Conservation (phyloP, 2,329 filamentous ascomycete genomes). For the Westerdykella ornata region DNA sequence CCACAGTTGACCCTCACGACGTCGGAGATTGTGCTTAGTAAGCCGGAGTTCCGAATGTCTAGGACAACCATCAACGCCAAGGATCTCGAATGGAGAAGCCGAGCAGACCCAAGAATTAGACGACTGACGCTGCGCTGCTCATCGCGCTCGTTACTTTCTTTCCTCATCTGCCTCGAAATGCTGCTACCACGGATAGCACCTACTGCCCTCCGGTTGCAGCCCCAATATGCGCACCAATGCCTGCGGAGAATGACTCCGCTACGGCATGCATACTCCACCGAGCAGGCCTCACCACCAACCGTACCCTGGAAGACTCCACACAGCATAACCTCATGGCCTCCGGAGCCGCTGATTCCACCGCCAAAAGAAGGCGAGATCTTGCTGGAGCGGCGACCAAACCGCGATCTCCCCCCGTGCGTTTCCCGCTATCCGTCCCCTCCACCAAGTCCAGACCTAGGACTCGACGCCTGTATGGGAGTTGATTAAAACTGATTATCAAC, state of each 20-base stretch:
- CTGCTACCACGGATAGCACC: too few species aligned
- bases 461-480: too few species aligned
- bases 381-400: conserved; percentile 28
- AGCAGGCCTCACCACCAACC: conserved; percentile 14
- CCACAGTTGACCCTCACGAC: too few species aligned
- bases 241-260: conserved; percentile 16
- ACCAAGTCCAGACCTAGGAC: too few species aligned
- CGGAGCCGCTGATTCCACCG: conserved; percentile 32
- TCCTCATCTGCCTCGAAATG: too few species aligned
- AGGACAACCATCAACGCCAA: too few species aligned
- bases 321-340: conserved; percentile 31
- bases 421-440: not conserved
- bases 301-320: conserved; percentile 36
- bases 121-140: too few species aligned
- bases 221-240: conserved; percentile 17
- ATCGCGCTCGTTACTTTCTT: too few species aligned
- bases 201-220: conserved; percentile 14
- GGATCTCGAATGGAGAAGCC: too few species aligned
- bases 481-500: not conserved
- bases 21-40: too few species aligned
- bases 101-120: too few species aligned
- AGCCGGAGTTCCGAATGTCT: too few species aligned
- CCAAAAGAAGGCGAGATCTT: conserved; percentile 33
- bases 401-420: conserved; percentile 31
- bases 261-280: conserved; percentile 17